Conservation (phyloP, 768 basidiomycete species). For the Cyclocybe aegerita region DNA sequence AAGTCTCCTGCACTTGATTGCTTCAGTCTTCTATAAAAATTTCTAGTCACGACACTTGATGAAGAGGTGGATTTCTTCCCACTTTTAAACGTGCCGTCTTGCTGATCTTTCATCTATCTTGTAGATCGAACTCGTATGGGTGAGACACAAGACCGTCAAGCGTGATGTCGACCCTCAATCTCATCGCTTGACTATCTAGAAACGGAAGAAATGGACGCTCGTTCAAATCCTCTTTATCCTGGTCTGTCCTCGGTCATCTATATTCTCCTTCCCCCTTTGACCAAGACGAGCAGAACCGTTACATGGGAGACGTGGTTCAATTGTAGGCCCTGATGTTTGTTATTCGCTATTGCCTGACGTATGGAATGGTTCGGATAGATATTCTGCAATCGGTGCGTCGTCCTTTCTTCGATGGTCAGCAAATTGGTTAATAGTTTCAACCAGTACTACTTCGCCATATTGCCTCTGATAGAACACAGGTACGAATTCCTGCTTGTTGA, state of each 20-base stretch:
- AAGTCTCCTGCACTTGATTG: not conserved
- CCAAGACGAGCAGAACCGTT: not conserved
- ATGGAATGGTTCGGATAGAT: not conserved
- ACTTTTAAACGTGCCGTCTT: not conserved
- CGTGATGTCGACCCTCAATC: not conserved
- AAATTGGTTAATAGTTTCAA: not conserved
- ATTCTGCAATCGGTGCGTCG: not conserved
- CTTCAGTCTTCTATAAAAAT: not conserved
- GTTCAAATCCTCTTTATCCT: conserved; percentile 6
- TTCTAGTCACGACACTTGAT: conserved; percentile 2
- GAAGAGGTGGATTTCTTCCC: not conserved
- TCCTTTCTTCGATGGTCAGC: not conserved
- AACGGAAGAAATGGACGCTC: not conserved
- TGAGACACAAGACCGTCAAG: too few relatives aligned
- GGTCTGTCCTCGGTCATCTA: not conserved
- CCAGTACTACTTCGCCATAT: not conserved
- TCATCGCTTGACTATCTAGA: not conserved
- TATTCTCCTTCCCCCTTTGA: not conserved
- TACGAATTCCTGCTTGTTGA: too few relatives aligned
- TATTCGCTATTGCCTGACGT: not conserved
- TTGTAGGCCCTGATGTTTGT: not conserved
- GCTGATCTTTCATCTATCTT: too few relatives aligned
- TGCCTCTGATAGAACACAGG: not conserved
- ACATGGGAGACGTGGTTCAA: not conserved
- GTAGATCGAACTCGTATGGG: too few relatives aligned